Base-by-base conservation (phyloP, 345 rosid genomes). In the Salix arbutifolia region DNA sequence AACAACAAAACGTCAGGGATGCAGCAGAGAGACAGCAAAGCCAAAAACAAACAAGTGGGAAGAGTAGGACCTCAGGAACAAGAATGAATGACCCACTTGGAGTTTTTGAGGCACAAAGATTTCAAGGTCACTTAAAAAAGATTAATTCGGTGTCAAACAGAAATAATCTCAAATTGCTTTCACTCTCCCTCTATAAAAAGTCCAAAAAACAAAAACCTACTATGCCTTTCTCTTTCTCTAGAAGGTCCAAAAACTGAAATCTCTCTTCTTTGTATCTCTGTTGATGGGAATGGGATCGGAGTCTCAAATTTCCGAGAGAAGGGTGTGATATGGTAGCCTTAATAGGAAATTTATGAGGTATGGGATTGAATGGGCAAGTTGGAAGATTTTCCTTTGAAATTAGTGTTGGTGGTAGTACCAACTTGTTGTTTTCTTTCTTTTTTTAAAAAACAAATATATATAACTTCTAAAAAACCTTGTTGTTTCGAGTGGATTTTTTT, bases 71-170 rank as follows among this genome's bases (percentile, higher is more conserved):
- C 83, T 74, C 80, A 56, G 64, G 67, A 40, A 9, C 38, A 66
- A 77, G 33, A 56, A 75, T 70, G 65, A 76, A 52, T 77, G 85
- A 67, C 86, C 87, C 87, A 85, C 82, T 80, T 77, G 71, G 72
- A 70, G 77, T 74, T 61, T 77, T 79, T 30, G 81, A 80, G 77
- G 77, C 79, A 78, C 78, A 77, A 58, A 79, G 84, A 80, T 82
- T 87, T 82, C 74, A 77, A 46, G 84, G 84, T 80, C 87, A 84
- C 78, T 73, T 76, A 56, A 31, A 80, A 82, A 85, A 79, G 72
- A 37, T 53, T 69, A 67, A 56, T 48, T 58, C 69, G 82, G 84
- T 80, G 85, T 78, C 79, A 60, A 83, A 82, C 76, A 69, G 70
- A 23, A 13, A 68, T 80, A 61, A 52, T 52, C 79, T 42, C 82